phyloP scores from a whole-genome alignment of 2,329 filamentous ascomycete species.

The Ophiostoma quercus region DNA sequence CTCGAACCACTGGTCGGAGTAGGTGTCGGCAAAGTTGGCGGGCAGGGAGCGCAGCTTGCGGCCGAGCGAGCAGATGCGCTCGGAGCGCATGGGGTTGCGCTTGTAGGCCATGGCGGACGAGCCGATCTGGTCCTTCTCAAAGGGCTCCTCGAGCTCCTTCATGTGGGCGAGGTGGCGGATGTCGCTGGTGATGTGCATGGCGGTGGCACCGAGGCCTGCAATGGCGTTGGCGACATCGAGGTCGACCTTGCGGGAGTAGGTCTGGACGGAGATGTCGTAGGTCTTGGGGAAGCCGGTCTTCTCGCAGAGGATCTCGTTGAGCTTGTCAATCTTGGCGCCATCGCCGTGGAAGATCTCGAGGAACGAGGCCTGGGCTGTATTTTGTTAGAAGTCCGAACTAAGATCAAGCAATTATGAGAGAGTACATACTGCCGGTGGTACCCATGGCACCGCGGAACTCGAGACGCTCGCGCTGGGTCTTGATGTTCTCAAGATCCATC shows the following conservation, averaged over 20 bases:
- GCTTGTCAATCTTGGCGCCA: slow-evolving; percentile 45
- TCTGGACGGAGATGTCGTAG: slow-evolving; percentile 62
- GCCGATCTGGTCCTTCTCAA: slow-evolving; percentile 74
- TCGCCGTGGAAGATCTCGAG: slow-evolving; percentile 46
- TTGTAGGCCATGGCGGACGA: slow-evolving; percentile 53
- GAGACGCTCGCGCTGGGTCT: slow-evolving; percentile 62
- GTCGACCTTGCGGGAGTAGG: slow-evolving; percentile 67
- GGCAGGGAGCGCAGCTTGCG: slow-evolving; percentile 35
- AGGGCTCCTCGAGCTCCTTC: slow-evolving; percentile 84
- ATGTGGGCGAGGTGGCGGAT: slow-evolving; percentile 43
- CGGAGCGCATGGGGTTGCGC: slow-evolving; percentile 49
- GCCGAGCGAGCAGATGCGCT: slow-evolving; percentile 43
- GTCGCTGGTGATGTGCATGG: slow-evolving; percentile 67
- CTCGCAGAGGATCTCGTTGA: slow-evolving; percentile 52
- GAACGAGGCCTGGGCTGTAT: slow-evolving; percentile 40
- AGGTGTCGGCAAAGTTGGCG: slow-evolving; percentile 57
- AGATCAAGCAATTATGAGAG: background rate
- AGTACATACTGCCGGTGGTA: slow-evolving; percentile 22
- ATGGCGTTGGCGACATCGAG: slow-evolving; percentile 76
- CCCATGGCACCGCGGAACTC: slow-evolving; percentile 65
- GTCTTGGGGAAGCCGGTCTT: slow-evolving; percentile 49
- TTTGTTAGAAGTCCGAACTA: slow-evolving; percentile 32
- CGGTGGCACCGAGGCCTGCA: slow-evolving; percentile 71
- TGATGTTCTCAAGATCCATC: slow-evolving; percentile 67
- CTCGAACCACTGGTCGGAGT: slow-evolving; percentile 67